A percentile compares a stretch with the other conserved stretches of the same genome.
These are phyloP conservation scores for Xerocomus brunneocitrinus DNA, from an alignment of 768 basidiomycete species.

Conservation along the genomic window DNA sequence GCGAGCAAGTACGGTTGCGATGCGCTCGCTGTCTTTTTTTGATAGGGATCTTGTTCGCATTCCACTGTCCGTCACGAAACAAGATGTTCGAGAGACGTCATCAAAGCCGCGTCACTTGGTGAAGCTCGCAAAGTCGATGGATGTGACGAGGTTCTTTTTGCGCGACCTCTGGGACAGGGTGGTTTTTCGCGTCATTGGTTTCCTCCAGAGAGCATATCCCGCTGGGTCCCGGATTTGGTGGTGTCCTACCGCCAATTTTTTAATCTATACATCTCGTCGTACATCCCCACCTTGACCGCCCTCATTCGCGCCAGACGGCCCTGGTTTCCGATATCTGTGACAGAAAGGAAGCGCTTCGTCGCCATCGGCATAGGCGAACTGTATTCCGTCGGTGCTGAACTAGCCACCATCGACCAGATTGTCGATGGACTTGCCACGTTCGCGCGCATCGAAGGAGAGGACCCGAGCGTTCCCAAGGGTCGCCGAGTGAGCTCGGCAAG, in stretches of 20 bases:
- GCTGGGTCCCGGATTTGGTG: slow-evolving; percentile 11
- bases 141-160: neutral
- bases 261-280: slow-evolving; percentile 13
- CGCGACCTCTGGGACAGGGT: neutral
- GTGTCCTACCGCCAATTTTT: slow-evolving; percentile 9
- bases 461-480: neutral
- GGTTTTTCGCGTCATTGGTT: neutral
- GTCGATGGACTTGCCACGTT: neutral
- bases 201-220: neutral
- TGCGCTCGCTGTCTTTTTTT: neutral
- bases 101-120: neutral
- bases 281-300: slow-evolving; percentile 9
- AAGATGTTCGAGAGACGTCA: neutral
- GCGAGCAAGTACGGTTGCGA: slow-evolving; percentile 5
- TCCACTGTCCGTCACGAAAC: neutral
- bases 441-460: neutral
- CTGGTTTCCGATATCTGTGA: neutral
- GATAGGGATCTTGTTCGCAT: neutral
- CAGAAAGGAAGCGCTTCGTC: neutral
- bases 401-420: neutral
- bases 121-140: neutral
- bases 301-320: slow-evolving; percentile 2
- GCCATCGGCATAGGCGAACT: neutral
- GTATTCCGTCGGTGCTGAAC: neutral
- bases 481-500: neutral